phyloP scores from a whole-genome alignment of 1,139 yeast species.

The Pichia sp. region DNA sequence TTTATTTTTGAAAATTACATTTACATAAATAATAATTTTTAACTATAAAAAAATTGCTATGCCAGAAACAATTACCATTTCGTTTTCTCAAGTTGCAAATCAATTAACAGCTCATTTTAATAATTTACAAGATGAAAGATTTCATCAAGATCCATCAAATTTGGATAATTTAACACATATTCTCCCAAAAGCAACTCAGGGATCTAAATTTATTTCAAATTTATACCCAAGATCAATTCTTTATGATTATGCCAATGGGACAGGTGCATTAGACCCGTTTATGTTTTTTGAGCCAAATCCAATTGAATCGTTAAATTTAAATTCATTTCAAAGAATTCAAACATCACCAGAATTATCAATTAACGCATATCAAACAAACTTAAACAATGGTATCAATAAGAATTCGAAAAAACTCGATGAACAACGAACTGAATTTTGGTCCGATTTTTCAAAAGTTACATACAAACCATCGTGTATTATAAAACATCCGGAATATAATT shows the following conservation, averaged over 20 bases:
- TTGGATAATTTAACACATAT: slow-evolving; percentile 6
- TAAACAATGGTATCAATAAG: slow-evolving; percentile 38
- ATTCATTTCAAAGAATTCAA: slow-evolving; percentile 11
- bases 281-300: slow-evolving; percentile 38
- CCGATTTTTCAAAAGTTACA: slow-evolving; percentile 69
- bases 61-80: slow-evolving; percentile 41
- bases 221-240: slow-evolving; percentile 74
- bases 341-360: slow-evolving; percentile 29
- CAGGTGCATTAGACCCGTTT: slow-evolving; percentile 51
- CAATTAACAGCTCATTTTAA: slow-evolving; percentile 73
- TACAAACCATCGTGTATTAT: slow-evolving; percentile 57
- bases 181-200: slow-evolving; percentile 7
- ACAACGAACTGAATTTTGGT: slow-evolving; percentile 61
- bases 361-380: slow-evolving; percentile 52
- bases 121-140: slow-evolving; percentile 67
- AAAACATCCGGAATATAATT: slow-evolving; percentile 51
- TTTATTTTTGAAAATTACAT: no score
- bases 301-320: not conserved
- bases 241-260: slow-evolving; percentile 69
- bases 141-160: slow-evolving; percentile 37
- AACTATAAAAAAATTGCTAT: not conserved
- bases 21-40: no score
- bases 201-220: slow-evolving; percentile 29
- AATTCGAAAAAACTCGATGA: slow-evolving; percentile 32
- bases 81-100: slow-evolving; percentile 68